Evolutionary conservation across 1,284 basidiomycete species (phyloP), one percentile per base, ranked within the genome.

Genomic region (Somion occarium): DNA sequence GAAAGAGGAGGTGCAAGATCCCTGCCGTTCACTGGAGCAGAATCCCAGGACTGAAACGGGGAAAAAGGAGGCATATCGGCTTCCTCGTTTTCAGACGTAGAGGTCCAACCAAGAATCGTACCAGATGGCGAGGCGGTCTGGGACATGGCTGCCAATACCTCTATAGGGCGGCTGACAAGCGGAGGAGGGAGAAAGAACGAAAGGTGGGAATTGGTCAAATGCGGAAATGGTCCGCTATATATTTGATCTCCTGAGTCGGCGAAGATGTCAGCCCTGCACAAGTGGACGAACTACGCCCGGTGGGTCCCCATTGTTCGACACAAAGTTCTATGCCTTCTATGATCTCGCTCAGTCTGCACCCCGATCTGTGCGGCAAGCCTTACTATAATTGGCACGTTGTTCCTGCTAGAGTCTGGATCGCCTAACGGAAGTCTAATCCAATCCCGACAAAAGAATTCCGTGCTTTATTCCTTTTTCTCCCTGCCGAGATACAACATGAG

Each of bases 261-360:
- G 19, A 19, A 13, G 25, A 13, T 19, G 24, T 12, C n/a, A 34
- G 18, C 18, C 30, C 25, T 23, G 30, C 30, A 12, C 24, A 23
- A 47, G 25, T 20, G 15, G 41, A 13, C n/a, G 22, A 45, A 26
- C 43, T 50, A 50, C 49, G 49, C 49, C 41, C 49, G 25, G 49
- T 43, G 39, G 43, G 49, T 39, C 11, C 30, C 30, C 49, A 50
- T 50, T 50, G 49, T 50, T 34, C 49, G 49, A 50, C 24, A 42
- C 37, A 49, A 37, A 22, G 37, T 50, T 50, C 26, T 44, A 23
- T 24, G 19, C 30, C 23, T 45, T 50, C 43, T 38, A 45, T 30
- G 49, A 45, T 50, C 49, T 50, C 39, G 15, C 34, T 39, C 27
- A 34, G 22, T 37, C 9, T 38, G 49, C 24, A 27, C 43, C 48